These are phyloP conservation scores for Penicillium sp. DNA, from an alignment of 2,329 filamentous ascomycete species.

Conservation along the genomic window DNA sequence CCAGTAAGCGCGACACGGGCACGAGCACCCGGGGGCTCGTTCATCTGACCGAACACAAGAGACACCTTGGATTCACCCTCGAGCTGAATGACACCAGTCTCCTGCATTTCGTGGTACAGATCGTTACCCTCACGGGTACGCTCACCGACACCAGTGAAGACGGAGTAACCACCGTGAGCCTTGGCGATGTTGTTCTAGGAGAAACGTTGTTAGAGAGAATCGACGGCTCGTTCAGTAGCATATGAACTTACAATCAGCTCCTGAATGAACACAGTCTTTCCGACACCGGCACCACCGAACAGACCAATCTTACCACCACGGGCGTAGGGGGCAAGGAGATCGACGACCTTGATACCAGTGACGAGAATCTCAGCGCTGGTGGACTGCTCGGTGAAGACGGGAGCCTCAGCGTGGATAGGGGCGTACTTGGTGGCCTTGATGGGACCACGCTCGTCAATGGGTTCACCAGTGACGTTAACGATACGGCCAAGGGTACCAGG, in stretches of 20 bases:
- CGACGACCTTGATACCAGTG: slow-evolving; percentile 99
- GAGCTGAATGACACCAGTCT: slow-evolving; percentile 98
- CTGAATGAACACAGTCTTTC: slow-evolving; percentile 99
- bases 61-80: slow-evolving; percentile 99
- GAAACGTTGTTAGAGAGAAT: not conserved
- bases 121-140: slow-evolving; percentile 99
- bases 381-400: slow-evolving; percentile 92
- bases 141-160: slow-evolving; percentile 99
- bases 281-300: slow-evolving; percentile 99
- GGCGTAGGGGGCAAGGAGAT: slow-evolving; percentile 97
- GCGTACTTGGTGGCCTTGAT: slow-evolving; percentile 88
- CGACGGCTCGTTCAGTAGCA: not conserved
- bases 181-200: slow-evolving; percentile 98
- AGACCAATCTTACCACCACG: slow-evolving; percentile 99
- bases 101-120: slow-evolving; percentile 99
- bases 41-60: slow-evolving; percentile 99
- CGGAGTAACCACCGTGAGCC: slow-evolving; percentile 99
- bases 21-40: slow-evolving; percentile 99
- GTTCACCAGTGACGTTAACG: slow-evolving; percentile 99
- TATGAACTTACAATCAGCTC: slow-evolving; percentile 79
- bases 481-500: slow-evolving; percentile 94
- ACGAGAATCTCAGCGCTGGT: slow-evolving; percentile 95
- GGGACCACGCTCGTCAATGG: slow-evolving; percentile 98
- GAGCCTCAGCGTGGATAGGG: slow-evolving; percentile 94
- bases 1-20: slow-evolving; percentile 99